These are phyloP conservation scores for Penicillium paradoxum DNA, from an alignment of 495 filamentous ascomycete genomes.

Conservation along the genomic window DNA sequence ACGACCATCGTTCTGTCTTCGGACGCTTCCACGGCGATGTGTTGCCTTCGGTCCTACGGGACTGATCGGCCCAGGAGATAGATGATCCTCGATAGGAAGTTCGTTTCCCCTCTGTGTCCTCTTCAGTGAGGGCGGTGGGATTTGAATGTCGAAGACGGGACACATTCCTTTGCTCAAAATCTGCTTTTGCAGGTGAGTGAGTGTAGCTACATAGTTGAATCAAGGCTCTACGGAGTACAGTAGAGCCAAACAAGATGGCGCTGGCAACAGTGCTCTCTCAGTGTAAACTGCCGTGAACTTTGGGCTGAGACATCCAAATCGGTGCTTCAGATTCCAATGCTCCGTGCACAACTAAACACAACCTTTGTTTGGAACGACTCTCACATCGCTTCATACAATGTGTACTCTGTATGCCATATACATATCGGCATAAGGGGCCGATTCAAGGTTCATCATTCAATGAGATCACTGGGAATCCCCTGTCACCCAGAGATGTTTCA, in stretches of 20 bases:
- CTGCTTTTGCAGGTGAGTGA: background rate
- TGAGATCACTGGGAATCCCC: slow-evolving; percentile 16
- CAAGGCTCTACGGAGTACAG: too few species aligned
- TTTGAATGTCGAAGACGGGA: slow-evolving; percentile 65
- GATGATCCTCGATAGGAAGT: slow-evolving; percentile 63
- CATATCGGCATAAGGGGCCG: background rate
- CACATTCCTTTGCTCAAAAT: slow-evolving; percentile 35
- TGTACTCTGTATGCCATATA: background rate
- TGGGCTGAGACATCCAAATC: too few species aligned
- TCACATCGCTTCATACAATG: too few species aligned
- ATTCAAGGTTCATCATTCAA: background rate
- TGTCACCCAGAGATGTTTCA: slow-evolving; percentile 2
- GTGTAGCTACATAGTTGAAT: too few species aligned
- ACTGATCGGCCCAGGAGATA: slow-evolving; percentile 54
- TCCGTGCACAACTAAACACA: too few species aligned
- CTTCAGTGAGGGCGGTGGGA: slow-evolving; percentile 62
- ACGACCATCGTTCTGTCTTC: slow-evolving; percentile 57
- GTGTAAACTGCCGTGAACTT: too few species aligned
- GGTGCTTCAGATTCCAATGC: too few species aligned
- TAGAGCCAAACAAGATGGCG: too few species aligned
- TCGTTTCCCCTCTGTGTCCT: slow-evolving; percentile 54
- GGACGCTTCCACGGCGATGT: slow-evolving; percentile 47
- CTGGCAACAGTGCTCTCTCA: too few species aligned
- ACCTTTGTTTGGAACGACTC: too few species aligned
- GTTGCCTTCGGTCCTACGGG: slow-evolving; percentile 53